These are phyloP conservation scores for Annulohypoxylon bovei DNA, from an alignment of 495 filamentous ascomycete genomes.

Conservation along the genomic window DNA sequence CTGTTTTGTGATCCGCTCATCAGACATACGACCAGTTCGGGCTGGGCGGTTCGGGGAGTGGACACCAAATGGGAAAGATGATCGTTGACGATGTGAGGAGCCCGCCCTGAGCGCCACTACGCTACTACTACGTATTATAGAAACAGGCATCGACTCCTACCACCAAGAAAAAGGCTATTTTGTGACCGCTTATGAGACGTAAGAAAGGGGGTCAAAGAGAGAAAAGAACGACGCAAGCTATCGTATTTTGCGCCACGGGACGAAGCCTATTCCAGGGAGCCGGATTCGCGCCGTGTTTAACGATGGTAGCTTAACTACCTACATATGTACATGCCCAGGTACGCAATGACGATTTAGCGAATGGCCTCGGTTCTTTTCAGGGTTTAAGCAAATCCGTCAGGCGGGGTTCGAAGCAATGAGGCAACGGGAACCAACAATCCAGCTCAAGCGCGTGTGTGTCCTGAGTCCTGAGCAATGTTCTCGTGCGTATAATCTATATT, in stretches of 20 bases:
- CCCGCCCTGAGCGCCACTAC: conserved; percentile 29
- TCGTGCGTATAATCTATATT: conserved; percentile 14
- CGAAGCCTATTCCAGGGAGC: conserved; percentile 20
- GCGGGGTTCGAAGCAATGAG: conserved; percentile 22
- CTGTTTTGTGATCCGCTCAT: conserved; percentile 40
- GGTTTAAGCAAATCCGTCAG: conserved; percentile 23
- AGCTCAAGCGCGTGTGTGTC: conserved; percentile 23
- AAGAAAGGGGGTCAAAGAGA: conserved; percentile 25
- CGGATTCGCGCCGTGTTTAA: conserved; percentile 24
- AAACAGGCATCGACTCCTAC: conserved; percentile 36
- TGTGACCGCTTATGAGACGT: conserved; percentile 32
- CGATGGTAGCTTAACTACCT: background rate
- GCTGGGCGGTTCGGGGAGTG: conserved; percentile 39
- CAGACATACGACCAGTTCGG: conserved; percentile 41
- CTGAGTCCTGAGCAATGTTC: conserved; percentile 18
- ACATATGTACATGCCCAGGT: background rate
- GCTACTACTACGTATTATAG: conserved; percentile 17
- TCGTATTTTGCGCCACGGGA: conserved; percentile 25
- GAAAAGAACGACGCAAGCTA: conserved; percentile 27
- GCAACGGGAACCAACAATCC: conserved; percentile 5
- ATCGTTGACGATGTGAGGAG: conserved; percentile 37
- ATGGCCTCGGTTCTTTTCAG: conserved; percentile 31
- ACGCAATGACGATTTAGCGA: conserved; percentile 15
- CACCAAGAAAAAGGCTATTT: conserved; percentile 23
- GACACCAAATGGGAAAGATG: conserved; percentile 41